Evolutionary conservation across 192 early-diverging fungal species (phyloP).

Genomic region (Coemansia sp.): DNA sequence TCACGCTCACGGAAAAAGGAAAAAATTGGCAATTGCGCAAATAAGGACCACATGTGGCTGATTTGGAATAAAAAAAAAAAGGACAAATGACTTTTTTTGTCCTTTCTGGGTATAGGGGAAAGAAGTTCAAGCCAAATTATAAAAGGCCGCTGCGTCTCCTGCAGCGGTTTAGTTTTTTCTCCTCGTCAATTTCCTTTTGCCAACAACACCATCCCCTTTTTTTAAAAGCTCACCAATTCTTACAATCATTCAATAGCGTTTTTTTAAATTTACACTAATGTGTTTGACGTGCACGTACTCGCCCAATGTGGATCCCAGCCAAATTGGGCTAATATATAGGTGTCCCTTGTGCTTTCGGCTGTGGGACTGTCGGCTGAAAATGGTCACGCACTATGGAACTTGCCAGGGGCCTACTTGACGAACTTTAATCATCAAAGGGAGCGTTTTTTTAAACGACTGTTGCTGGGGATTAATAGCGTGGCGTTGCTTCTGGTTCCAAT

Average conservation of each 20-base stretch:
- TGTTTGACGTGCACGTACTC: conserved; percentile 2
- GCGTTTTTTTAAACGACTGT: too few species aligned
- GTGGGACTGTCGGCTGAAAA: conserved; percentile 3
- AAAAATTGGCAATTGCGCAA: not conserved
- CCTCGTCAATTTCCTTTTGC: not conserved
- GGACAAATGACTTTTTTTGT: not conserved
- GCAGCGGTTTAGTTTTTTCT: not conserved
- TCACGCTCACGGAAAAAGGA: too few species aligned
- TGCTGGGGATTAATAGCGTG: too few species aligned
- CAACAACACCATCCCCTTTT: too few species aligned
- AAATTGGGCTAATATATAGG: not conserved
- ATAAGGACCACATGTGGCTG: not conserved
- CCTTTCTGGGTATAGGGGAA: not conserved
- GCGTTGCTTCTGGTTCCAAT: too few species aligned
- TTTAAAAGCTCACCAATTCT: not conserved
- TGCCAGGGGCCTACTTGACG: not conserved
- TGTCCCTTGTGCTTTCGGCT: not conserved
- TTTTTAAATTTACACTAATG: not conserved
- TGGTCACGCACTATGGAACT: not conserved
- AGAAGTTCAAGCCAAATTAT: not conserved
- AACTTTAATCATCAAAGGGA: too few species aligned
- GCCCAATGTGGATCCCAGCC: not conserved
- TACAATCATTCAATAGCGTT: not conserved
- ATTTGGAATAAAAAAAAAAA: too few species aligned
- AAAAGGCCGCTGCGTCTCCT: not conserved